Conservation (phyloP, 2,329 filamentous ascomycete genomes). For the Hymenoscyphus scutula region DNA sequence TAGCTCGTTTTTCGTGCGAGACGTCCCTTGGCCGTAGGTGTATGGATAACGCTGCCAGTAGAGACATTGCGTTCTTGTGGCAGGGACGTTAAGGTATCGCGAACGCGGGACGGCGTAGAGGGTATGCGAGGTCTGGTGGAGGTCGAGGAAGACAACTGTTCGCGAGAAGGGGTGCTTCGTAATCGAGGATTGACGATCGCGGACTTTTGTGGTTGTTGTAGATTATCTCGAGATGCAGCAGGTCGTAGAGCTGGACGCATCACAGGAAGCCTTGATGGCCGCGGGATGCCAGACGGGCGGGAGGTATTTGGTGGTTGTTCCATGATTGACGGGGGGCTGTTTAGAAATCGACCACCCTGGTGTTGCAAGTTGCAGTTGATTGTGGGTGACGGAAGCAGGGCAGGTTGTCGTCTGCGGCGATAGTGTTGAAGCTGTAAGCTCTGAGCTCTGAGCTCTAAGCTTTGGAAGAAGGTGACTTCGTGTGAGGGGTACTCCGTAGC, state of each 20-base stretch:
- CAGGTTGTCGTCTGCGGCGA: background rate
- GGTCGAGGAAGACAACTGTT: slow-evolving; percentile 18
- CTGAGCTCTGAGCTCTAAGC: no score
- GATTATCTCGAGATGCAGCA: slow-evolving; percentile 46
- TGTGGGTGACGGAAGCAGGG: background rate
- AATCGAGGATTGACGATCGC: slow-evolving; percentile 29
- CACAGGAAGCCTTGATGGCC: slow-evolving; percentile 53
- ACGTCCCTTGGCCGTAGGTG: slow-evolving; percentile 9
- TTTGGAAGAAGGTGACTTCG: background rate
- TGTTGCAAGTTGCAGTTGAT: background rate
- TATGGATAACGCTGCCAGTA: slow-evolving; percentile 17
- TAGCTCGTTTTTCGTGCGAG: slow-evolving; percentile 23
- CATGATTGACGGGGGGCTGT: slow-evolving; percentile 22
- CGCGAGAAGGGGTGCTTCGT: slow-evolving; percentile 29
- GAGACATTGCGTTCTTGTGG: slow-evolving; percentile 18
- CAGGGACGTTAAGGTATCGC: slow-evolving; percentile 10
- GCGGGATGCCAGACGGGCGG: slow-evolving; percentile 42
- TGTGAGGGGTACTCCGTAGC: no score
- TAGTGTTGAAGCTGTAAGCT: no score
- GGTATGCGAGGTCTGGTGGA: slow-evolving; percentile 21
- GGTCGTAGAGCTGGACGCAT: slow-evolving; percentile 45
- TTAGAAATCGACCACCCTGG: background rate
- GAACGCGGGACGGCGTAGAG: slow-evolving; percentile 19
- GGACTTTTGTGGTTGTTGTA: slow-evolving; percentile 36
- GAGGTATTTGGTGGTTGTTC: slow-evolving; percentile 28